Conservation (phyloP, 1,284 basidiomycete genomes). For the Ceratobasidium sp. region DNA sequence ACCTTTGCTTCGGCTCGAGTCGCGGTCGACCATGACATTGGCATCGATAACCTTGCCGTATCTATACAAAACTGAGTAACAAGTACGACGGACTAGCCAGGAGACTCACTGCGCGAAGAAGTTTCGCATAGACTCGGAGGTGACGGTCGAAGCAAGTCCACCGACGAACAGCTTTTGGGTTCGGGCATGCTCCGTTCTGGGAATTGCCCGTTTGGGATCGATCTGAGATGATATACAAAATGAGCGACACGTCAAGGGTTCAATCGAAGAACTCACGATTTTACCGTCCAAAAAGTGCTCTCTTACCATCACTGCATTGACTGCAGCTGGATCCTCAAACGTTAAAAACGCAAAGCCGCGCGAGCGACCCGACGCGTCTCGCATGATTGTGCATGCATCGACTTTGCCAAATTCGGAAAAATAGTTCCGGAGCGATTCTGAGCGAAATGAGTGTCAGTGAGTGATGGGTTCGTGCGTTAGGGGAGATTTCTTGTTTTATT, state of each 20-base stretch:
- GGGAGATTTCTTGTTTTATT: not conserved
- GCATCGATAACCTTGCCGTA: slow-evolving; percentile 93
- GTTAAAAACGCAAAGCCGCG: slow-evolving; percentile 94
- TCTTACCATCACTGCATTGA: slow-evolving; percentile 86
- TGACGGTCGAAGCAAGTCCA: slow-evolving; percentile 88
- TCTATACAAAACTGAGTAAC: slow-evolving; percentile 1
- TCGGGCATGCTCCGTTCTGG: slow-evolving; percentile 89
- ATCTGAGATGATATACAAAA: slow-evolving; percentile 66
- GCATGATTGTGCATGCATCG: slow-evolving; percentile 94
- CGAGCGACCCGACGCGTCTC: slow-evolving; percentile 87
- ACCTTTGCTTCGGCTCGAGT: slow-evolving; percentile 94
- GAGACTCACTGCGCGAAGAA: slow-evolving; percentile 80
- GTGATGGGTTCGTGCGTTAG: not conserved
- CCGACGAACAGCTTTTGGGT: slow-evolving; percentile 96
- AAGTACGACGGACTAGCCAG: not conserved
- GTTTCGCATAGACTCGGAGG: slow-evolving; percentile 89
- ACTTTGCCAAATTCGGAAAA: slow-evolving; percentile 91
- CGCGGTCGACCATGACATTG: slow-evolving; percentile 98
- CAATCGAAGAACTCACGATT: slow-evolving; percentile 64
- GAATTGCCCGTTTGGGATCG: slow-evolving; percentile 98
- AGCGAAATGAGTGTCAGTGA: slow-evolving; percentile 16
- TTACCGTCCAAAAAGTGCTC: slow-evolving; percentile 94
- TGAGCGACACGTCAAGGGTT: not conserved
- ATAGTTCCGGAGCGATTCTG: slow-evolving; percentile 84
- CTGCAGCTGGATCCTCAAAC: slow-evolving; percentile 84